Conservation (phyloP, 202 grass and related monocot species). For the Saccharum hybrid region DNA sequence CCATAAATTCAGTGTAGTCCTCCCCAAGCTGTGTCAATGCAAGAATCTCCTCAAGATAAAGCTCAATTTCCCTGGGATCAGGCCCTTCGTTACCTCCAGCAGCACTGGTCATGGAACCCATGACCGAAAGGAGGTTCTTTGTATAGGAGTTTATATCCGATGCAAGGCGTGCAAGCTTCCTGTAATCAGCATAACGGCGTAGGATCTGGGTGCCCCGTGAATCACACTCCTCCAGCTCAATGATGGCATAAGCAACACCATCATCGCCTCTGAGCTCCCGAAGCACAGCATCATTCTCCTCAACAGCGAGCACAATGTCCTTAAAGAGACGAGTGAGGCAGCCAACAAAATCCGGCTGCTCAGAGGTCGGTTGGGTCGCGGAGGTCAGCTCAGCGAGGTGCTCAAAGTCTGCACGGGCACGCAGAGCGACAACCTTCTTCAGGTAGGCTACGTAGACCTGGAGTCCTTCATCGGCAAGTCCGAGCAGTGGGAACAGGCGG, state of each 20-base stretch:
- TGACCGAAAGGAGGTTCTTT: slow-evolving; percentile 71
- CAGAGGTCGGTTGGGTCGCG: slow-evolving; percentile 30
- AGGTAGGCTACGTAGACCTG: slow-evolving; percentile 88
- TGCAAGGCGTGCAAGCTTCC: slow-evolving; percentile 63
- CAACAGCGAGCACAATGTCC: slow-evolving; percentile 87
- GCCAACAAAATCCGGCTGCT: slow-evolving; percentile 73
- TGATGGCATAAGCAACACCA: slow-evolving; percentile 77
- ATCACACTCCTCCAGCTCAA: slow-evolving; percentile 96
- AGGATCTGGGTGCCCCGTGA: slow-evolving; percentile 84
- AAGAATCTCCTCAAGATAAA: slow-evolving; percentile 90
- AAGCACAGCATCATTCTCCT: slow-evolving; percentile 83
- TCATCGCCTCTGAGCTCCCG: slow-evolving; percentile 81
- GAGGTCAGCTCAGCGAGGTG: slow-evolving; percentile 65
- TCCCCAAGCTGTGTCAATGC: slow-evolving; percentile 88
- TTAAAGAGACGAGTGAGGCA: slow-evolving; percentile 86
- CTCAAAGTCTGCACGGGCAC: slow-evolving; percentile 77
- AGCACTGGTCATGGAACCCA: slow-evolving; percentile 58
- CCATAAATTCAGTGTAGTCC: slow-evolving; percentile 95
- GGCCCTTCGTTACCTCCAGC: slow-evolving; percentile 63
- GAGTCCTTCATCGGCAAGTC: slow-evolving; percentile 77
- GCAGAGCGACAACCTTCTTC: slow-evolving; percentile 80
- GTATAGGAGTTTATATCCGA: slow-evolving; percentile 95
- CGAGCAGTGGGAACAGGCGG: slow-evolving; percentile 80
- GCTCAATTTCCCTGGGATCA: slow-evolving; percentile 79
- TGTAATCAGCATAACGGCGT: slow-evolving; percentile 72